phyloP scores from a whole-genome alignment of 306 rosid genomes.

The Fragaria nilgerrensis region DNA sequence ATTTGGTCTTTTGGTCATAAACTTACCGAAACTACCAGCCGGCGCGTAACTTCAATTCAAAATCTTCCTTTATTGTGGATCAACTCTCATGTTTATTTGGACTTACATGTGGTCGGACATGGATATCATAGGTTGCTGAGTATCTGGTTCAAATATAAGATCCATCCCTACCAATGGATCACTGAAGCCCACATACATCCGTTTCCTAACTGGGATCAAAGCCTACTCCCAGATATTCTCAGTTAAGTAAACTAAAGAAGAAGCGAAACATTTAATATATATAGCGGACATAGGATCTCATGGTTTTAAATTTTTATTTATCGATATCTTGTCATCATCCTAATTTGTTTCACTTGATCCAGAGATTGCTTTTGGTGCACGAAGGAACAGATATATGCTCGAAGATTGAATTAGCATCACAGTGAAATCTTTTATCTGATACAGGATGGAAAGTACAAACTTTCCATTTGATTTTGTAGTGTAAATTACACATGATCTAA shows the following conservation, averaged over 20 bases:
- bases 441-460: neutral
- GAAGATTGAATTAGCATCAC: conserved; percentile 53
- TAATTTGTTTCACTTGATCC: conserved; percentile 22
- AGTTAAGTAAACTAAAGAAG: conserved; percentile 49
- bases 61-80: neutral
- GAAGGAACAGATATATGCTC: conserved; percentile 73
- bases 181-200: conserved; percentile 76
- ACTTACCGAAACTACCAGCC: neutral
- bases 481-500: neutral
- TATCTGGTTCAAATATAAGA: conserved; percentile 75
- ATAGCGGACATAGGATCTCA: neutral
- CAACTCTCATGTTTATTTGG: neutral
- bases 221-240: conserved; percentile 92
- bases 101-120: conserved; percentile 16
- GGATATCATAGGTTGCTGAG: conserved; percentile 70
- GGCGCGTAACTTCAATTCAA: neutral
- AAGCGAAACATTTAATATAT: neutral
- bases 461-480: neutral
- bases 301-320: conserved; percentile 10
- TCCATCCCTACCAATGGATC: conserved; percentile 62
- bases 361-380: conserved; percentile 95
- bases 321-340: neutral
- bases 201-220: conserved; percentile 87
- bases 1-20: conserved; percentile 4
- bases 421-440: neutral